Evolutionary conservation across 805 yeast species (phyloP).

Genomic region (Yarrowia porcina): DNA sequence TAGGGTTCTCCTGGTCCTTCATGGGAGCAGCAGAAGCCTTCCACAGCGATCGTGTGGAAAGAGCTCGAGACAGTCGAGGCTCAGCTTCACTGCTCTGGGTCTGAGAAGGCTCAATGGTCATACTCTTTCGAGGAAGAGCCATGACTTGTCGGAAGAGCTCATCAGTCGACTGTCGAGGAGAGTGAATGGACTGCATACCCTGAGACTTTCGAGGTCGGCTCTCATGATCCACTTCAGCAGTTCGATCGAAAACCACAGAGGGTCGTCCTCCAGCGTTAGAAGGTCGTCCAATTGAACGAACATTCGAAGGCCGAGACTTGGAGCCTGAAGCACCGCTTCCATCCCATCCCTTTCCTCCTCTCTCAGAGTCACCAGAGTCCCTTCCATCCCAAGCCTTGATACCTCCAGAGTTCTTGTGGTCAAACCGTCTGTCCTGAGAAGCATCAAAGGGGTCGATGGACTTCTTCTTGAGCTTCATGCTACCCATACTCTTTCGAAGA

Average conservation of each 20-base stretch:
- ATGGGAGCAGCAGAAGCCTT: conserved; percentile 49
- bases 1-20: conserved; percentile 44
- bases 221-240: neutral
- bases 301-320: neutral
- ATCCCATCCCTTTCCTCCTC: neutral
- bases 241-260: conserved; percentile 3
- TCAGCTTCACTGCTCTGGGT: conserved; percentile 7
- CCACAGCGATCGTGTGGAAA: conserved; percentile 40
- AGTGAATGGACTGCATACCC: conserved; percentile 14
- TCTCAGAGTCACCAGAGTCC: neutral
- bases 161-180: conserved; percentile 28
- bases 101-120: conserved; percentile 13
- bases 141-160: conserved; percentile 32
- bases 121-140: conserved; percentile 32
- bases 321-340: neutral
- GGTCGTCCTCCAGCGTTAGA: conserved; percentile 24
- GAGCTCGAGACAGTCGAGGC: conserved; percentile 6
- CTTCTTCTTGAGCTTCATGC: conserved; percentile 22
- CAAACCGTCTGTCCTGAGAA: conserved; percentile 10
- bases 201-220: conserved; percentile 1
- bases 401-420: neutral
- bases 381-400: conserved; percentile 8
- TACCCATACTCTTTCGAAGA: conserved; percentile 5
- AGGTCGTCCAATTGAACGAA: neutral
- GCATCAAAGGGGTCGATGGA: conserved; percentile 9